Percentiles rank a stretch among this genome's conserved stretches.
Evolutionary conservation across 83 land plant genomes (phyloP).

Genomic region (Isoetes engelmannii): DNA sequence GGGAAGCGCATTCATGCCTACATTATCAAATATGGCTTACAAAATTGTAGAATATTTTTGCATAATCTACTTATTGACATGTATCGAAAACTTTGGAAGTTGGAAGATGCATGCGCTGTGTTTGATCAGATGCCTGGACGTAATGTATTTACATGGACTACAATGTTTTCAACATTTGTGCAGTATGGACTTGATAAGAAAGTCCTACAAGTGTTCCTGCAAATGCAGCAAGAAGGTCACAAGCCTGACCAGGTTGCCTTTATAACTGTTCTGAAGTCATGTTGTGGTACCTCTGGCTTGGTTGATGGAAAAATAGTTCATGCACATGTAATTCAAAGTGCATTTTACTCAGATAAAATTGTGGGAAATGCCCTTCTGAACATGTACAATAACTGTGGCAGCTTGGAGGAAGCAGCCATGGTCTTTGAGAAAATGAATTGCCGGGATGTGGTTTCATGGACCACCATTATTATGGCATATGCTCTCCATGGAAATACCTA

Average conservation of each 20-base stretch:
- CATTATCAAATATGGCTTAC: too few species aligned
- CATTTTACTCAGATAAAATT: neutral
- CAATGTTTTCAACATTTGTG: too few species aligned
- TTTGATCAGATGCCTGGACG: conserved; percentile 1
- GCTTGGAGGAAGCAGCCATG: conserved; percentile 34
- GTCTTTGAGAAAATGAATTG: conserved; percentile 30
- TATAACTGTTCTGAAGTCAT: neutral
- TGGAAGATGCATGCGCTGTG: conserved; percentile 9
- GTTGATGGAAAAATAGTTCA: neutral
- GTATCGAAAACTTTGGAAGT: too few species aligned
- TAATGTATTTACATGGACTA: too few species aligned
- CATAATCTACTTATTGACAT: too few species aligned
- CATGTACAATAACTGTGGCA: conserved; percentile 3
- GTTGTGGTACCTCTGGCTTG: neutral
- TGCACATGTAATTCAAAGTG: neutral
- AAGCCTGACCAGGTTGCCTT: too few species aligned
- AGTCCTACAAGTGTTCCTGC: too few species aligned
- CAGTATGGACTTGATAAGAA: too few species aligned
- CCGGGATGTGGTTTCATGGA: conserved; percentile 39
- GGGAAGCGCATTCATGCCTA: too few species aligned
- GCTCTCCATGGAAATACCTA: conserved; percentile 24
- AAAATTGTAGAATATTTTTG: too few species aligned
- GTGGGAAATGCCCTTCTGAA: conserved; percentile 6
- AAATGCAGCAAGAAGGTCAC: too few species aligned
- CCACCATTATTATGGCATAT: conserved; percentile 42